phyloP scores from a whole-genome alignment of 805 yeast species.

The Ogataea chonburiensis region DNA sequence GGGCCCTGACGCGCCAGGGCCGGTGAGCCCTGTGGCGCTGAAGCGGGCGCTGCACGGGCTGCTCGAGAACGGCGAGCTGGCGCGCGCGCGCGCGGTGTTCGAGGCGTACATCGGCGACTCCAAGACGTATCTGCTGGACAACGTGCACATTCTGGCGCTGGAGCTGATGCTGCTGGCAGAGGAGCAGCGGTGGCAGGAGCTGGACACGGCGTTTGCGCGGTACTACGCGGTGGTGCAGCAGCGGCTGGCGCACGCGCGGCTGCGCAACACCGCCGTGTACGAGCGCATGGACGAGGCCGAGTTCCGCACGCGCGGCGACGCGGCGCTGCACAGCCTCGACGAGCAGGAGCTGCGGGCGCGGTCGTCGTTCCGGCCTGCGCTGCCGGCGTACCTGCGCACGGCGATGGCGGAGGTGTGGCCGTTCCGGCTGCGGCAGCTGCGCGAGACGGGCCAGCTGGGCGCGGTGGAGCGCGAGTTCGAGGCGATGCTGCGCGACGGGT shows the following conservation, averaged over 20 bases:
- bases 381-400: slow-evolving; percentile 28
- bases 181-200: slow-evolving; percentile 34
- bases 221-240: slow-evolving; percentile 20
- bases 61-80: slow-evolving; percentile 19
- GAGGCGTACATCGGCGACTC: slow-evolving; percentile 29
- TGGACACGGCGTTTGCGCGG: slow-evolving; percentile 29
- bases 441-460: slow-evolving; percentile 23
- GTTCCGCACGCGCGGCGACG: slow-evolving; percentile 4
- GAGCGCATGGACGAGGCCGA: slow-evolving; percentile 6
- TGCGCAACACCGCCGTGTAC: slow-evolving; percentile 3
- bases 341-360: slow-evolving; percentile 13
- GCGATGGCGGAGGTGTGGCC: slow-evolving; percentile 31
- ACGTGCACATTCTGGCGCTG: slow-evolving; percentile 27
- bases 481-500: slow-evolving; percentile 23
- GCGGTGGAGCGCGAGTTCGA: slow-evolving; percentile 21
- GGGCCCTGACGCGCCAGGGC: slow-evolving; percentile 26
- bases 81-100: slow-evolving; percentile 29
- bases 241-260: slow-evolving; percentile 19
- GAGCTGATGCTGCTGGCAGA: slow-evolving; percentile 32
- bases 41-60: slow-evolving; percentile 23
- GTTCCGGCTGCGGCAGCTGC: slow-evolving; percentile 30
- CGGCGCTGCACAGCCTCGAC: slow-evolving; percentile 15
- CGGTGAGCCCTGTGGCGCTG: slow-evolving; percentile 27
- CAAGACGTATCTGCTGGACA: slow-evolving; percentile 25
- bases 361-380: slow-evolving; percentile 9